A percentile compares a stretch with the other conserved stretches of the same genome.
Conservation (phyloP, 192 early-diverging fungal genomes). For the Haplosporangium gracile region DNA sequence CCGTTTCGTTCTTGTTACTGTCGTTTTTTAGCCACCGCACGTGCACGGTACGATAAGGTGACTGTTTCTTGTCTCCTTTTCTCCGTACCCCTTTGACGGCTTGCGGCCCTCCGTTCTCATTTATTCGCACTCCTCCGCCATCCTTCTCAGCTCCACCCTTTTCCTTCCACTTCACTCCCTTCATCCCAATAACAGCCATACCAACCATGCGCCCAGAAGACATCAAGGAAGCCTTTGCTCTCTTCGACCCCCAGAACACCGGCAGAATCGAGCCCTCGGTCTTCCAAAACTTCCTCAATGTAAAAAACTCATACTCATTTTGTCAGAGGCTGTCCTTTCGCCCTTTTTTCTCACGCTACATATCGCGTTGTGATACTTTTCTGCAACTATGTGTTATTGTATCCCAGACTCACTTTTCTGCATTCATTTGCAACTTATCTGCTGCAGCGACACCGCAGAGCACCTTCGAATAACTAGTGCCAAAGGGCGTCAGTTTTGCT, state of each 20-base stretch:
- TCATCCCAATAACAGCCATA: background rate
- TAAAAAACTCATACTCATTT: background rate
- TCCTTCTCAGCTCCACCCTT: background rate
- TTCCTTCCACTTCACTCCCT: background rate
- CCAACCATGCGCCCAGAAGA: conserved; percentile 24
- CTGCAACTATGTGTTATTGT: background rate
- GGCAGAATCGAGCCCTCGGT: conserved; percentile 43
- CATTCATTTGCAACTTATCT: too few relatives aligned
- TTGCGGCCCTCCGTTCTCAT: background rate
- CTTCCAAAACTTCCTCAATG: conserved; percentile 39
- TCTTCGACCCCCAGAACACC: conserved; percentile 42
- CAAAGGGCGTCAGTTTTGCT: too few relatives aligned
- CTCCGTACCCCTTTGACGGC: background rate
- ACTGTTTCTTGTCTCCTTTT: conserved; percentile 1
- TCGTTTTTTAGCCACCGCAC: background rate
- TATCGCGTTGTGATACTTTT: background rate
- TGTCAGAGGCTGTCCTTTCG: background rate
- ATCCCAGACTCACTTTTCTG: too few relatives aligned
- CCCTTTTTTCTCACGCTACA: background rate
- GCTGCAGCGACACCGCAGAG: too few relatives aligned
- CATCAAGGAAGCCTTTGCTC: conserved; percentile 44
- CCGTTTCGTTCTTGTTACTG: background rate
- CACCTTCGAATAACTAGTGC: too few relatives aligned
- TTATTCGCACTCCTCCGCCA: background rate
- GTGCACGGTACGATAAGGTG: background rate